Evolutionary conservation across 1,139 yeast genomes (phyloP), one percentile per base, ranked within the genome.

Genomic region (Nakaseomyces sp.): DNA sequence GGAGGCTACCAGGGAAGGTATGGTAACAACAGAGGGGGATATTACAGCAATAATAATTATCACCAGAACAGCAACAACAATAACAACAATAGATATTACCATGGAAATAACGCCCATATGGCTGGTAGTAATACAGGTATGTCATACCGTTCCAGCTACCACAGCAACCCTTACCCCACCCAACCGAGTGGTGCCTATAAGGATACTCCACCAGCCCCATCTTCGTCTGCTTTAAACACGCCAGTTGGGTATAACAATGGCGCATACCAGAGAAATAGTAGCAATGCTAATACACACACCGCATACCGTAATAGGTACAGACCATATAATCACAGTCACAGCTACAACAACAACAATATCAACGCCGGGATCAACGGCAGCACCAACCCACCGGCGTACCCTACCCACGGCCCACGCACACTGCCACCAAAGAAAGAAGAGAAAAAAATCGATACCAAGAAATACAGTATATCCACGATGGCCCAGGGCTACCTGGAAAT

Each of bases 401-500:
- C n/a, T n/a, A n/a, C n/a, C n/a, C n/a, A n/a, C n/a, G n/a, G n/a
- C n/a, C 30, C 29, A 10, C 35, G n/a, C 2, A 8, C 35, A 8
- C 20, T 7, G 19, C 20, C 35, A 5, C 6, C 13, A 31, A 31
- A 10, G 24, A 22, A 22, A 5, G 37, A 19, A 19, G 24, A 19
- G 26, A 19, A 33, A 12, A 19, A 17, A 16, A 19, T 22, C 9
- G 33, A 30, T n/a, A 30, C 33, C 15, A n/a, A n/a, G 16, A 20
- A 15, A 8, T 35, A 20, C 18, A 19, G 38, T 5, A 35, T 35
- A 5, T 16, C 24, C 2, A 35, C 26, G 18, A 35, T 35, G 38
- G 38, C 38, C 18, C 38, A 35, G 12, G 38, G 38, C 12, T 35
- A 35, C 28, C 38, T 35, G 18, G 38, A 35, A 28, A 35, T 35